Evolutionary conservation across 2,329 filamentous ascomycete species (phyloP).

Genomic region (Diaporthe capsici): DNA sequence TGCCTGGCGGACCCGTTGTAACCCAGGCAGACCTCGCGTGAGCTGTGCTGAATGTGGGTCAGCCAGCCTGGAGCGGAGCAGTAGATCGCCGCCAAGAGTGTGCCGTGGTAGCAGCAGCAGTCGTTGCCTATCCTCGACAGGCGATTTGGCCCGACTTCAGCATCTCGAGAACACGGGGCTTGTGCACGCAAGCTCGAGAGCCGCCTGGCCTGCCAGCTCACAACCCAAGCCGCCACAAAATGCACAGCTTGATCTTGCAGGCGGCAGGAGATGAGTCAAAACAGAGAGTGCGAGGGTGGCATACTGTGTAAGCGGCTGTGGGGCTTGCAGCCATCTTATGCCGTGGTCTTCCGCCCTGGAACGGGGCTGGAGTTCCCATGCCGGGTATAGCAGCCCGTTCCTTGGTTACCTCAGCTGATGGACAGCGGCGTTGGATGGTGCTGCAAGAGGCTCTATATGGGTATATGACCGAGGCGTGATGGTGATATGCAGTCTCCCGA

Average conservation of each 20-base stretch:
- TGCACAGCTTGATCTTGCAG: neutral
- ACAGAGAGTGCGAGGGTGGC: neutral
- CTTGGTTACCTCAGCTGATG: slow-evolving; percentile 14
- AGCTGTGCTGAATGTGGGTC: slow-evolving; percentile 25
- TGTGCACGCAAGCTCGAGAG: slow-evolving; percentile 11
- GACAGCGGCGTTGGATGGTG: neutral
- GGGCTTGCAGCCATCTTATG: slow-evolving; percentile 16
- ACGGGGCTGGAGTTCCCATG: slow-evolving; percentile 20
- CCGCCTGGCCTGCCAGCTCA: neutral
- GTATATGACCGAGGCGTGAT: slow-evolving; percentile 12
- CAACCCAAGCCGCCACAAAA: neutral
- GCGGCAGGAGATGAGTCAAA: slow-evolving; percentile 3
- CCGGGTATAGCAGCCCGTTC: slow-evolving; percentile 19
- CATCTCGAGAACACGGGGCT: neutral
- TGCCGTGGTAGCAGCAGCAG: slow-evolving; percentile 1
- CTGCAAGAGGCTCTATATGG: slow-evolving; percentile 19
- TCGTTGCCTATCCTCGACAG: neutral
- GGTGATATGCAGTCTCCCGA: neutral
- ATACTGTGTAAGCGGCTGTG: slow-evolving; percentile 11
- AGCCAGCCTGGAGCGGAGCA: slow-evolving; percentile 28
- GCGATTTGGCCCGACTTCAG: neutral
- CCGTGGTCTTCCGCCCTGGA: slow-evolving; percentile 1
- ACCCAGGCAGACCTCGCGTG: slow-evolving; percentile 35
- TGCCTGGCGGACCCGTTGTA: slow-evolving; percentile 31
- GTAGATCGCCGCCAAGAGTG: slow-evolving; percentile 27